Conservation (phyloP, 2,329 filamentous ascomycete species). For the Tolypocladium sp. region DNA sequence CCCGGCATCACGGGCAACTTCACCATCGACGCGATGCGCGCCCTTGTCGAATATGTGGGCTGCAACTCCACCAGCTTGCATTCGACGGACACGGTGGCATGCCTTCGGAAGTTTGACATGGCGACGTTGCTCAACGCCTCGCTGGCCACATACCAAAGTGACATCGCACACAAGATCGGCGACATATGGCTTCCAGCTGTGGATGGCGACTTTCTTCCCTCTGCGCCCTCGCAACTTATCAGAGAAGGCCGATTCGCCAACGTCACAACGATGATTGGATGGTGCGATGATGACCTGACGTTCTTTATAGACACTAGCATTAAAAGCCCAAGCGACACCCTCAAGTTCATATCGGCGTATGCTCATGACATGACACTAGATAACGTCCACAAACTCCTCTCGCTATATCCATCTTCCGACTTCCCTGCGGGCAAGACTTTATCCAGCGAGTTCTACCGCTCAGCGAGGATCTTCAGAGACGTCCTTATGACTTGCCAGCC, state of each 20-base stretch:
- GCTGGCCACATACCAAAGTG: slow-evolving; percentile 28
- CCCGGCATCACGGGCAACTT: slow-evolving; percentile 39
- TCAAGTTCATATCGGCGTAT: slow-evolving; percentile 28
- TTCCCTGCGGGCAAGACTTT: slow-evolving; percentile 31
- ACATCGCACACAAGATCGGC: slow-evolving; percentile 36
- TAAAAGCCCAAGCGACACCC: slow-evolving; percentile 26
- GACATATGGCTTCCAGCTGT: slow-evolving; percentile 41
- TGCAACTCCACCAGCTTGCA: slow-evolving; percentile 33
- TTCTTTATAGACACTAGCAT: slow-evolving; percentile 31
- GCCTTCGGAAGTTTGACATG: slow-evolving; percentile 33
- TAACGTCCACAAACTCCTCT: slow-evolving; percentile 29
- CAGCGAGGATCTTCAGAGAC: slow-evolving; percentile 39
- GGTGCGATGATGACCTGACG: slow-evolving; percentile 34
- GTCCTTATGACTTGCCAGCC: slow-evolving; percentile 41
- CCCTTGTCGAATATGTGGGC: slow-evolving; percentile 28
- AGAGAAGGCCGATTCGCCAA: slow-evolving; percentile 49
- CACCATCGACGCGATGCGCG: slow-evolving; percentile 34
- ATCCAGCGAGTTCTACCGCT: slow-evolving; percentile 38
- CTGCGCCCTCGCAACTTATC: slow-evolving; percentile 41
- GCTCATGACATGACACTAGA: slow-evolving; percentile 22
- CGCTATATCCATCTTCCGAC: slow-evolving; percentile 39
- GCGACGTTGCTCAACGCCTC: slow-evolving; percentile 32
- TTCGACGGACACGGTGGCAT: slow-evolving; percentile 32
- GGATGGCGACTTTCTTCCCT: slow-evolving; percentile 31
- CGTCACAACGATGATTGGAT: slow-evolving; percentile 53